Conservation (phyloP, 2,329 filamentous ascomycete genomes). For the Nakataea oryzae region DNA sequence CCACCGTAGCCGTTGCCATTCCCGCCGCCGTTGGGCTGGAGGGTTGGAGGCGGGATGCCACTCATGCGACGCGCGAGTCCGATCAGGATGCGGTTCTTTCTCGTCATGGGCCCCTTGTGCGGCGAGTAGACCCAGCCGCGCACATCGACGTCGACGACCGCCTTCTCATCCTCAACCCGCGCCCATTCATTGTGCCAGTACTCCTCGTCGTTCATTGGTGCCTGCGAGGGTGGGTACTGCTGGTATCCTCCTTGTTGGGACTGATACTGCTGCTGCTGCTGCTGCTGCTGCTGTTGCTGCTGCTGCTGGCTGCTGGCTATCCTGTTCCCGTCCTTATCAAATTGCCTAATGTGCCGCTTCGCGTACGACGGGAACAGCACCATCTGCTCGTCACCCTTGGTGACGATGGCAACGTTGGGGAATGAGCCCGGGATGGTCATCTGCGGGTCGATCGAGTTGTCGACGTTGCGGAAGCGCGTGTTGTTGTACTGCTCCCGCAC, state of each 20-base stretch:
- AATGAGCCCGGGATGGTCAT: slow-evolving; percentile 63
- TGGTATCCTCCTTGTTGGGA: slow-evolving; percentile 11
- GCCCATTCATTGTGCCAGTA: slow-evolving; percentile 76
- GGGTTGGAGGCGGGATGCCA: slow-evolving; percentile 63
- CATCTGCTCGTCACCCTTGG: slow-evolving; percentile 80
- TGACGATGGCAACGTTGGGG: slow-evolving; percentile 72
- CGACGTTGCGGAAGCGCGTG: slow-evolving; percentile 29
- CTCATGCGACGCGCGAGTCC: slow-evolving; percentile 80
- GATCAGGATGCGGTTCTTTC: slow-evolving; percentile 78
- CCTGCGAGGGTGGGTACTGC: slow-evolving; percentile 18
- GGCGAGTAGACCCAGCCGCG: slow-evolving; percentile 92
- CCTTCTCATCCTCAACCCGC: slow-evolving; percentile 67
- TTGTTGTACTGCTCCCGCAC: slow-evolving; percentile 50
- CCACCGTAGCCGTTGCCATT: slow-evolving; percentile 14
- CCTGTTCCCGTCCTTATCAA: slow-evolving; percentile 31
- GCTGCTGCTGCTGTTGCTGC: slow-evolving; percentile 21
- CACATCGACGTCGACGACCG: slow-evolving; percentile 87
- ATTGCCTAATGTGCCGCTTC: slow-evolving; percentile 58
- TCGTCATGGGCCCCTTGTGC: slow-evolving; percentile 71
- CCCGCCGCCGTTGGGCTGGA: slow-evolving; percentile 20
- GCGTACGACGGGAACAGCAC: slow-evolving; percentile 93
- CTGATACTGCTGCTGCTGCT: slow-evolving; percentile 17
- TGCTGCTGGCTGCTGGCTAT: slow-evolving; percentile 20
- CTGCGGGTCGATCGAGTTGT: slow-evolving; percentile 20
- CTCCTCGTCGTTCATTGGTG: slow-evolving; percentile 49